phyloP scores from a whole-genome alignment of 2,329 filamentous ascomycete genomes.

The Madurella fahalii region DNA sequence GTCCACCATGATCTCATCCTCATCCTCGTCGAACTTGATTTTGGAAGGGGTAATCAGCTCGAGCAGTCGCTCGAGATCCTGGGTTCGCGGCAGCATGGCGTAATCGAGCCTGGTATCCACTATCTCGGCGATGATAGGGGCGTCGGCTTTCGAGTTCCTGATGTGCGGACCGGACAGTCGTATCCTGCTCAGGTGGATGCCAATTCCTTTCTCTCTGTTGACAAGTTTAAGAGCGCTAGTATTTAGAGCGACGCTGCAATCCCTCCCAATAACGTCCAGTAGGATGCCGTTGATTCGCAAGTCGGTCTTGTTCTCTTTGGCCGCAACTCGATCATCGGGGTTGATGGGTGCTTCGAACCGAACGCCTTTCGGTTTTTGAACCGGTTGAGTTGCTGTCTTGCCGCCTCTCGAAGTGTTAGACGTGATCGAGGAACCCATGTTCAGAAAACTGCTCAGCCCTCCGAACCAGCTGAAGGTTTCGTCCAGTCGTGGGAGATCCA shows the following conservation, averaged over 20 bases:
- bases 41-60: constrained; percentile 88
- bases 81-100: constrained; percentile 66
- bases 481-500: constrained; percentile 78
- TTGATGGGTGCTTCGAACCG: constrained; percentile 53
- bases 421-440: constrained; percentile 78
- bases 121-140: constrained; percentile 61
- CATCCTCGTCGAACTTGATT: constrained; percentile 76
- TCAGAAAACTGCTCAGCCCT: constrained; percentile 84
- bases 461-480: constrained; percentile 87
- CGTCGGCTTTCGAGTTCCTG: constrained; percentile 47
- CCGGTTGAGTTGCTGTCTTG: constrained; percentile 33
- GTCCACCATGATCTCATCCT: constrained; percentile 93
- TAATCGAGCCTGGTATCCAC: constrained; percentile 69
- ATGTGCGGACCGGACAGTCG: constrained; percentile 67
- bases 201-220: constrained; percentile 67
- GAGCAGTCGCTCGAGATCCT: constrained; percentile 76
- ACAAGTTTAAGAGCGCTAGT: constrained; percentile 80
- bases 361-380: constrained; percentile 51
- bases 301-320: constrained; percentile 64
- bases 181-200: constrained; percentile 71
- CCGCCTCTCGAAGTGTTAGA: constrained; percentile 59
- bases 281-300: constrained; percentile 70
- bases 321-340: constrained; percentile 43
- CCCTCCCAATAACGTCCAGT: constrained; percentile 72
- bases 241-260: constrained; percentile 68